These are phyloP conservation scores for Alternaria rosae DNA, from an alignment of 2,329 filamentous ascomycete genomes.

Conservation along the genomic window DNA sequence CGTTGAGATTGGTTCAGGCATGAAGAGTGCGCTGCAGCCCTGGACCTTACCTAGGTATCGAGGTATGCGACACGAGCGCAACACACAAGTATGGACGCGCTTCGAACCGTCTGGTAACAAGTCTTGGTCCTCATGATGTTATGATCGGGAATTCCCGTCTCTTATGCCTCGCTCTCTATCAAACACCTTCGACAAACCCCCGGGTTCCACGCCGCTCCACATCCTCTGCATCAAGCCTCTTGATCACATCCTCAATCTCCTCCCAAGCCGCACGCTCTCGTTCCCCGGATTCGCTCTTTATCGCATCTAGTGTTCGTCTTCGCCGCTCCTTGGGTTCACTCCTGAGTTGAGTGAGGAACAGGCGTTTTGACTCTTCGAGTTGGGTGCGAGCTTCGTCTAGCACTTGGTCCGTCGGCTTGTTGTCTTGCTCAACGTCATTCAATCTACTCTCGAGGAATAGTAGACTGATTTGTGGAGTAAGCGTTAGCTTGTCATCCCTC, in stretches of 20 bases:
- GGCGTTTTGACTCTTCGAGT: background rate
- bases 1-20: no score
- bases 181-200: background rate
- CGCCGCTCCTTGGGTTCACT: background rate
- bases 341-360: background rate
- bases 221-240: background rate
- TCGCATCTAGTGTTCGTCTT: background rate
- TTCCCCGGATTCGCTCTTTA: background rate
- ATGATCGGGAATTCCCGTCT: background rate
- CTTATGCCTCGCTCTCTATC: background rate
- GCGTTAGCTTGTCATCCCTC: background rate
- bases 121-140: no score
- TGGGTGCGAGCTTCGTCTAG: background rate
- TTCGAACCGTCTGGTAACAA: no score
- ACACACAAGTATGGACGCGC: background rate
- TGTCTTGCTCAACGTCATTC: background rate
- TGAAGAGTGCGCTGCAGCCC: no score
- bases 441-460: background rate
- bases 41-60: no score
- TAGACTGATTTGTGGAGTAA: background rate
- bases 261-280: background rate
- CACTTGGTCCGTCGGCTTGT: background rate
- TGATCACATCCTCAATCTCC: background rate
- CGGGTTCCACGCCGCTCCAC: background rate
- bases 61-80: background rate